A percentile compares a stretch with the other conserved stretches of the same genome.
These are phyloP conservation scores for Lanmaoa rubissima DNA, from an alignment of 768 basidiomycete species.

Conservation along the genomic window DNA sequence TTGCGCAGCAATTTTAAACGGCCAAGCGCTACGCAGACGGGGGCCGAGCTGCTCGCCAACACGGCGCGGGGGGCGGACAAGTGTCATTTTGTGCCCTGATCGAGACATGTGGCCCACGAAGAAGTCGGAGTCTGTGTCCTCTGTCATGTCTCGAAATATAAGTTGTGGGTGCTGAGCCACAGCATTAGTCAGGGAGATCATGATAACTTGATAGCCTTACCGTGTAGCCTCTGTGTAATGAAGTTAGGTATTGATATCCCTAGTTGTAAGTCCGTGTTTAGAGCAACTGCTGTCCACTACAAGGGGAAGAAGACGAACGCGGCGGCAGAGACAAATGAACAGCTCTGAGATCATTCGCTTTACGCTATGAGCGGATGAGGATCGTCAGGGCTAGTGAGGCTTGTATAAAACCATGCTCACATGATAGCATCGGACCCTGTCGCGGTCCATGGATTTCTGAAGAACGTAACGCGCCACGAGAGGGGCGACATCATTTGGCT, in stretches of 20 bases:
- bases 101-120: constrained; percentile 66
- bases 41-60: constrained; percentile 38
- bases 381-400: constrained; percentile 1
- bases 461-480: constrained; percentile 62
- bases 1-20: constrained; percentile 40
- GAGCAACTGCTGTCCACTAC: constrained; percentile 6
- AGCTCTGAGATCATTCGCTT: constrained; percentile 59
- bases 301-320: constrained; percentile 40
- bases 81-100: constrained; percentile 52
- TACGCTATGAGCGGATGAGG: constrained; percentile 42
- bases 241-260: constrained; percentile 72
- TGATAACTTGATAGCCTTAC: constrained; percentile 36
- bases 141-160: constrained; percentile 56
- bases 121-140: constrained; percentile 52
- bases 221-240: constrained; percentile 53
- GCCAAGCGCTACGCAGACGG: constrained; percentile 41
- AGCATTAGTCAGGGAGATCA: constrained; percentile 7
- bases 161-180: constrained; percentile 54
- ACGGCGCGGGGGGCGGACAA: constrained; percentile 41
- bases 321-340: constrained; percentile 56
- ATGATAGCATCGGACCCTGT: constrained; percentile 50
- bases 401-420: constrained; percentile 36
- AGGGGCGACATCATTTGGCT: constrained; percentile 38
- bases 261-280: constrained; percentile 28
- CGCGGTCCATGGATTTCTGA: constrained; percentile 66